Conservation (phyloP, 371 early-diverging fungal species). For the Mortierella sp. region DNA sequence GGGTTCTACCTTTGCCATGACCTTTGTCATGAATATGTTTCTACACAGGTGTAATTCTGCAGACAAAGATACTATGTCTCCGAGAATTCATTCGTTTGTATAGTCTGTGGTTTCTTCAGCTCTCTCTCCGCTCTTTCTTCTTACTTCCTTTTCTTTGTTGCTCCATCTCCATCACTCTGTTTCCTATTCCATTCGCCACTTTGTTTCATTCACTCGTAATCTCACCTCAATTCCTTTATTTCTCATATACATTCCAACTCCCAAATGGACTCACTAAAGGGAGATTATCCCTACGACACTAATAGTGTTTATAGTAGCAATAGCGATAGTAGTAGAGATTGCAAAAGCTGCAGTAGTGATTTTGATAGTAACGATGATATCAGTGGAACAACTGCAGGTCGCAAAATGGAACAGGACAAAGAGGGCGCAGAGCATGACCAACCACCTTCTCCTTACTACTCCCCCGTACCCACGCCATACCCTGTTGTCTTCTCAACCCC, state of each 20-base stretch:
- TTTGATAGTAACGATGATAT: background rate
- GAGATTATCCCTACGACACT: background rate
- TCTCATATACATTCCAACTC: background rate
- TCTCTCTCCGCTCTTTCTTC: conserved; percentile 4
- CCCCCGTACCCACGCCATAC: conserved; percentile 30
- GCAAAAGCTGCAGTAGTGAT: background rate
- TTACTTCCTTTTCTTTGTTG: background rate
- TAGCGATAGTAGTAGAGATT: background rate
- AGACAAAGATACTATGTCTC: background rate
- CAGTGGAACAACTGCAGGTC: background rate
- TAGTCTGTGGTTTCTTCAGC: background rate
- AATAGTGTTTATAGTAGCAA: background rate
- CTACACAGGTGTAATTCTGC: too few species aligned
- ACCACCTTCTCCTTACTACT: conserved; percentile 16
- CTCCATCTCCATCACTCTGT: background rate
- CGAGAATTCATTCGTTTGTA: background rate
- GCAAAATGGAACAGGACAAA: background rate
- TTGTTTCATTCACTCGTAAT: background rate
- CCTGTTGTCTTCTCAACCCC: conserved; percentile 43
- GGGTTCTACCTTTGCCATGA: too few species aligned
- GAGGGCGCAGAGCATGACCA: background rate
- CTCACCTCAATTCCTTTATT: background rate
- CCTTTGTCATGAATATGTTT: too few species aligned
- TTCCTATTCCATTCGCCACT: background rate
- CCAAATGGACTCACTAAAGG: background rate